Conservation (phyloP, 371 early-diverging fungal species). For the Coemansia sp. region DNA sequence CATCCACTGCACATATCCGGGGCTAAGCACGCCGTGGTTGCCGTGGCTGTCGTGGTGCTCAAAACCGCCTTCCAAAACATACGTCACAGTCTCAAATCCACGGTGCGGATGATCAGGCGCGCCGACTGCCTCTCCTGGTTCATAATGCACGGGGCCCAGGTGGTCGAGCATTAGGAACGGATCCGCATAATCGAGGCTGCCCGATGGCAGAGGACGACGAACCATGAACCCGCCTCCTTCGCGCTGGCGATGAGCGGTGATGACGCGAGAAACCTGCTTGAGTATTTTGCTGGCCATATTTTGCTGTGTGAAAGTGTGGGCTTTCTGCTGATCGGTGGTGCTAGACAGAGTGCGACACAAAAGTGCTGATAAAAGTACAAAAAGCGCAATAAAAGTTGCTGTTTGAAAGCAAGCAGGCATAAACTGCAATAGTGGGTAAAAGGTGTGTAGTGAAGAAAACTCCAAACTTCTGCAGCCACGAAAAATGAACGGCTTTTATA, state of each 20-base stretch:
- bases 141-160: slow-evolving; percentile 56
- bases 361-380: slow-evolving; percentile 41
- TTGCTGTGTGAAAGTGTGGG: not conserved
- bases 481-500: not conserved
- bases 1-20: slow-evolving; percentile 82
- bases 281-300: slow-evolving; percentile 38
- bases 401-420: slow-evolving; percentile 19
- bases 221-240: slow-evolving; percentile 56
- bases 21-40: slow-evolving; percentile 66
- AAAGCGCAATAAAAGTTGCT: slow-evolving; percentile 12
- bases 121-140: slow-evolving; percentile 52
- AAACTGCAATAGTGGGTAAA: not conserved
- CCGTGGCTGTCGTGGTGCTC: slow-evolving; percentile 82
- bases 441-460: not conserved
- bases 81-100: slow-evolving; percentile 81
- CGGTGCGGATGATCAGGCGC: slow-evolving; percentile 69
- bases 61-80: slow-evolving; percentile 70
- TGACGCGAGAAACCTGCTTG: slow-evolving; percentile 39
- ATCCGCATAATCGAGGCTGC: slow-evolving; percentile 66
- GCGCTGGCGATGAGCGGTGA: slow-evolving; percentile 46
- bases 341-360: slow-evolving; percentile 3
- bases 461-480: not conserved
- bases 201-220: slow-evolving; percentile 71
- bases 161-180: slow-evolving; percentile 86
- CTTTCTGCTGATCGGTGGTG: not conserved